These are phyloP conservation scores for Fonsecaea pugnacius DNA, from an alignment of 2,329 filamentous ascomycete genomes.

Conservation along the genomic window DNA sequence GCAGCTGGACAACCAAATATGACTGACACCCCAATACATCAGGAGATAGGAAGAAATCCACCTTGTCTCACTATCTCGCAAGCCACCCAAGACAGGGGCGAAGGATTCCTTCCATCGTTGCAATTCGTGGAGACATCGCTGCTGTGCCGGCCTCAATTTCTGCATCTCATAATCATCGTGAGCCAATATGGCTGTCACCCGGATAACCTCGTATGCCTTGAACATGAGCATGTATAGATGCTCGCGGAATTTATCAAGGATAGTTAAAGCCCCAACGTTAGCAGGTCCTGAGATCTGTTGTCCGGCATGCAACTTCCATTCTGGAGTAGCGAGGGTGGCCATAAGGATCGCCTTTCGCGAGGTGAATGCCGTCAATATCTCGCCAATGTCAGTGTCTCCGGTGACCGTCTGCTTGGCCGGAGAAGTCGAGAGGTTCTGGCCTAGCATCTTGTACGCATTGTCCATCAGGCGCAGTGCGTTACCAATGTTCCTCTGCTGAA, in stretches of 20 bases:
- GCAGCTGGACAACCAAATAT: constrained; percentile 27
- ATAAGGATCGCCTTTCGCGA: constrained; percentile 24
- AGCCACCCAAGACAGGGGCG: neutral
- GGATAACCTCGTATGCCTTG: constrained; percentile 25
- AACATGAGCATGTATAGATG: constrained; percentile 25
- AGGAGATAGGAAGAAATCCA: constrained; percentile 23
- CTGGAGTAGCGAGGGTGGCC: constrained; percentile 19
- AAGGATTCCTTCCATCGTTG: constrained; percentile 23
- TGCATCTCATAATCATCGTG: constrained; percentile 19
- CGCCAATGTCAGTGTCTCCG: constrained; percentile 11
- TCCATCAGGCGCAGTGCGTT: constrained; percentile 38
- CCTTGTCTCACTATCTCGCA: constrained; percentile 5
- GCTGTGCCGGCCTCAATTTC: constrained; percentile 11
- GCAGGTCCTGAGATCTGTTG: neutral
- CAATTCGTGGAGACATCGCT: constrained; percentile 13
- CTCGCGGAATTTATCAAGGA: constrained; percentile 19
- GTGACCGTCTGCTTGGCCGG: neutral
- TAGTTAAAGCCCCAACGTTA: neutral
- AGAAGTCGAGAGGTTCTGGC: constrained; percentile 13
- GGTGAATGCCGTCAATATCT: constrained; percentile 26
- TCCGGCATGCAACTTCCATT: constrained; percentile 14
- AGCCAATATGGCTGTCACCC: constrained; percentile 16
- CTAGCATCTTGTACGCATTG: constrained; percentile 27
- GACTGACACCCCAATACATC: constrained; percentile 29
- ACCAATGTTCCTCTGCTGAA: constrained; percentile 43